Evolutionary conservation across 352 stramenopile genomes (phyloP).

Genomic region (Globisporangium lucens): DNA sequence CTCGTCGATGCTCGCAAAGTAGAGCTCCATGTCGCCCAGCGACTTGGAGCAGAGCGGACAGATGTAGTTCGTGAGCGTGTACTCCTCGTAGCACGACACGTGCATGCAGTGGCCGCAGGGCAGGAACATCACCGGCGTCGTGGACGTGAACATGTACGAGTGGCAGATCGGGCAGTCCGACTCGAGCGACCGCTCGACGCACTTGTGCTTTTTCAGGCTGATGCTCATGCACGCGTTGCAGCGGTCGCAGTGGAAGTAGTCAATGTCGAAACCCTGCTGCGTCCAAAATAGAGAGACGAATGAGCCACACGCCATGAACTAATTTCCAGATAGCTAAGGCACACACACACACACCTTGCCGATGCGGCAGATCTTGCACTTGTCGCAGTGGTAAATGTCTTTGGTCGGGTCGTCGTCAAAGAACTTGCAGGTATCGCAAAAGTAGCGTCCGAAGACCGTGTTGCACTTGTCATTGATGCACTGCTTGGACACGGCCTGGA

Average conservation of each 20-base stretch:
- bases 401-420: conserved; percentile 92
- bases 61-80: conserved; percentile 93
- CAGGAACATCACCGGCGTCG: conserved; percentile 92
- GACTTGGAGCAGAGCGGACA: conserved; percentile 95
- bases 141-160: conserved; percentile 95
- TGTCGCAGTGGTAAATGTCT: conserved; percentile 98
- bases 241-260: conserved; percentile 98
- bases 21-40: conserved; percentile 92
- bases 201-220: conserved; percentile 90
- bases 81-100: conserved; percentile 93
- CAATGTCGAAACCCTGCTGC: conserved; percentile 87
- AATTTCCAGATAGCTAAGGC: not conserved
- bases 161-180: conserved; percentile 95
- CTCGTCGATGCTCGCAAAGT: conserved; percentile 86
- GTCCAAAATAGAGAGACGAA: not conserved
- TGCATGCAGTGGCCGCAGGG: conserved; percentile 97
- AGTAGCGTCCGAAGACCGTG: conserved; percentile 90
- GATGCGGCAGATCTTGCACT: conserved; percentile 96
- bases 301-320: not conserved
- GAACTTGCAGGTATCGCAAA: conserved; percentile 95
- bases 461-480: conserved; percentile 70
- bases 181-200: conserved; percentile 93
- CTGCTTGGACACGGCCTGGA: conserved; percentile 54
- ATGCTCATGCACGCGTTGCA: conserved; percentile 98
- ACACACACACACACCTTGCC: conserved; percentile 53